These are phyloP conservation scores for Filobasidium floriforme DNA, from an alignment of 768 basidiomycete genomes.

Conservation along the genomic window DNA sequence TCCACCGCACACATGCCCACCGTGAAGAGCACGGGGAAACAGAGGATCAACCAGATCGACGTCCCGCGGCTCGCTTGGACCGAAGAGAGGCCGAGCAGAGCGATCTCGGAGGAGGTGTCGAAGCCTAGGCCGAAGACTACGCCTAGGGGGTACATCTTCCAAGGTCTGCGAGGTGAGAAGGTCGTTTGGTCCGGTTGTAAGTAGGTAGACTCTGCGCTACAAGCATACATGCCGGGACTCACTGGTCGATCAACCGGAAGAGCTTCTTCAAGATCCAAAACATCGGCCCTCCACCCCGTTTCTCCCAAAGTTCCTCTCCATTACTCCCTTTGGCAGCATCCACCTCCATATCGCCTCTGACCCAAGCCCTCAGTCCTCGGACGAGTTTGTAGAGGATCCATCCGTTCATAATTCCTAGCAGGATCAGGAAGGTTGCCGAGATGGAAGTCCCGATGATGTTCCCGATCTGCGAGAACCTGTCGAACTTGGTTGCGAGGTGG, in stretches of 20 bases:
- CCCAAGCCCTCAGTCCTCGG: slow-evolving; percentile 3
- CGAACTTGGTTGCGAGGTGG: slow-evolving; percentile 10
- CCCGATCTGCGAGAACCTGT: slow-evolving; percentile 16
- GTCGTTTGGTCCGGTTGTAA: too few species aligned
- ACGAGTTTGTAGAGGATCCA: slow-evolving; percentile 14
- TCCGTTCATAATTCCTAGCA: slow-evolving; percentile 17
- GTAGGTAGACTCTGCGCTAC: too few species aligned
- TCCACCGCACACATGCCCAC: slow-evolving; percentile 20
- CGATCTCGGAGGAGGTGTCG: slow-evolving; percentile 24
- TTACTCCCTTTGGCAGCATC: neutral
- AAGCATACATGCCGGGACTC: neutral
- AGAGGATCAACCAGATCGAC: slow-evolving; percentile 22
- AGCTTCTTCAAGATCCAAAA: slow-evolving; percentile 13
- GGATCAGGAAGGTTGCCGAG: slow-evolving; percentile 16
- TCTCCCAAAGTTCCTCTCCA: slow-evolving; percentile 14
- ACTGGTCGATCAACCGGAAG: slow-evolving; percentile 17
- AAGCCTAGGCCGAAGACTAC: slow-evolving; percentile 21
- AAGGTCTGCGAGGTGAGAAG: slow-evolving; percentile 5
- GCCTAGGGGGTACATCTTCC: slow-evolving; percentile 21
- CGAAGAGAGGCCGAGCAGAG: slow-evolving; percentile 19
- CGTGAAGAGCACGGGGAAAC: slow-evolving; percentile 18
- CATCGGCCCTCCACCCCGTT: slow-evolving; percentile 15
- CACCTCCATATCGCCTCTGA: slow-evolving; percentile 7
- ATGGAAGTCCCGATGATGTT: slow-evolving; percentile 20
- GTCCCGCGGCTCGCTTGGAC: slow-evolving; percentile 19